A percentile compares a stretch with the other conserved stretches of the same genome.
Conservation (phyloP, 2,329 filamentous ascomycete genomes). For the Talaromyces marneffei region DNA sequence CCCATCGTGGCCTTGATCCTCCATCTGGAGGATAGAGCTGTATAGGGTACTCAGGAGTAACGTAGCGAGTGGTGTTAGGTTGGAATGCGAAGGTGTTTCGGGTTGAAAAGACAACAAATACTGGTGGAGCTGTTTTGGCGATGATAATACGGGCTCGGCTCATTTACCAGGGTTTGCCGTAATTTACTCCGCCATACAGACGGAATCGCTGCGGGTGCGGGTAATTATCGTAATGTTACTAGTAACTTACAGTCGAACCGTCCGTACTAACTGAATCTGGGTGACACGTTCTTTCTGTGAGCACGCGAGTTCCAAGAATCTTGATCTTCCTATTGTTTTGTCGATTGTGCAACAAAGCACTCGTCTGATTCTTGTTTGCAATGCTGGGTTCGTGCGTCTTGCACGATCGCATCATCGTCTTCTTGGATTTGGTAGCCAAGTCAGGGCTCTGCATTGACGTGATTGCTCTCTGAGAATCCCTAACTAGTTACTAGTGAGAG, state of each 20-base stretch:
- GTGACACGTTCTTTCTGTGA: background rate
- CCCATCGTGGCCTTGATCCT: slow-evolving; percentile 41
- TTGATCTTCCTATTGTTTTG: background rate
- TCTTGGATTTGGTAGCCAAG: too few relatives aligned
- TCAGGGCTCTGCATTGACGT: background rate
- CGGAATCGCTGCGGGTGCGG: background rate
- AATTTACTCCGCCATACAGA: background rate
- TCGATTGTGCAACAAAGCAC: background rate
- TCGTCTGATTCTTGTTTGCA: too few relatives aligned
- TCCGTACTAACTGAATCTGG: background rate
- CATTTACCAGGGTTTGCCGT: background rate
- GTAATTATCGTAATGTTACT: background rate
- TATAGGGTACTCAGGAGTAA: background rate
- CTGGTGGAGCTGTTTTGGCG: slow-evolving; percentile 14
- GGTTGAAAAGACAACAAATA: background rate
- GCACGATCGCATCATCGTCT: background rate
- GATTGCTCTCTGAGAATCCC: background rate
- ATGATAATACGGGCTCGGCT: background rate
- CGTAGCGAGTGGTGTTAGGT: slow-evolving; percentile 1
- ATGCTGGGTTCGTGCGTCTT: background rate
- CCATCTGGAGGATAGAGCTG: slow-evolving; percentile 28
- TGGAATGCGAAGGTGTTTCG: background rate
- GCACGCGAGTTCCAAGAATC: background rate
- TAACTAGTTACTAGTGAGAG: background rate
- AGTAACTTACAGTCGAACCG: background rate